These are phyloP conservation scores for Malassezia obtusa DNA, from an alignment of 1,284 basidiomycete genomes.

Conservation along the genomic window DNA sequence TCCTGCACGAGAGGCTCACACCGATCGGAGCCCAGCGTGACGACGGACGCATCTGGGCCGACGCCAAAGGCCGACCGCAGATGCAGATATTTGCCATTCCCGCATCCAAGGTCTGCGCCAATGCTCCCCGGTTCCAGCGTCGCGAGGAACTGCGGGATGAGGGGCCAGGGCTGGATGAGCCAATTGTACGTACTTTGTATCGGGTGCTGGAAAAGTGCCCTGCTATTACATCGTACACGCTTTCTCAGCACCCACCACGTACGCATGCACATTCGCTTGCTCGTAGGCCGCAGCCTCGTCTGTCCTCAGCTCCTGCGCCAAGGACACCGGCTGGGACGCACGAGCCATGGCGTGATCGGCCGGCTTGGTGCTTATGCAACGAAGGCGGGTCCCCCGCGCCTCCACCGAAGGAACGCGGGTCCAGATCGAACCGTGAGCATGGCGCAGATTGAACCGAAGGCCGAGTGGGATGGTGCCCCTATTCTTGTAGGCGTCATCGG, in stretches of 20 bases:
- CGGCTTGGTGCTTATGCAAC: not conserved
- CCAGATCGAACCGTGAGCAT: slow-evolving; percentile 1
- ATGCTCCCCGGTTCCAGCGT: slow-evolving; percentile 66
- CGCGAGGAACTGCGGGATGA: slow-evolving; percentile 70
- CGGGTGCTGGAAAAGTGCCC: slow-evolving; percentile 83
- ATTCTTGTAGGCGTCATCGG: slow-evolving; percentile 42
- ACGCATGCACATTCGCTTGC: slow-evolving; percentile 44
- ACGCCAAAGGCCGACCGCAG: slow-evolving; percentile 27
- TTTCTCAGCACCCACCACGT: slow-evolving; percentile 21
- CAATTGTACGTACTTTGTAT: slow-evolving; percentile 63
- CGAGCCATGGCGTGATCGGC: slow-evolving; percentile 11
- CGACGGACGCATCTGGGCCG: slow-evolving; percentile 3
- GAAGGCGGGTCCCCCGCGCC: not conserved
- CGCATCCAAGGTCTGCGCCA: slow-evolving; percentile 88
- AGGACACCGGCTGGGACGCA: slow-evolving; percentile 10
- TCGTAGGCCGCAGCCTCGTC: slow-evolving; percentile 35
- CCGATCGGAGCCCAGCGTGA: slow-evolving; percentile 54
- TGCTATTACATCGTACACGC: slow-evolving; percentile 80
- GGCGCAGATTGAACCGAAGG: slow-evolving; percentile 6
- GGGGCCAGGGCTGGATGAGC: slow-evolving; percentile 68
- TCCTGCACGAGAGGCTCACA: slow-evolving; percentile 56
- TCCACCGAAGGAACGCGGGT: too few relatives aligned
- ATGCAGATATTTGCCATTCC: slow-evolving; percentile 87
- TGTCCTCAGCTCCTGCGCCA: not conserved
- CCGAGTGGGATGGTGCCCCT: slow-evolving; percentile 25